A percentile compares a stretch with the other conserved stretches of the same genome.
Evolutionary conservation across 768 basidiomycete species (phyloP).

Genomic region (Postia placenta): DNA sequence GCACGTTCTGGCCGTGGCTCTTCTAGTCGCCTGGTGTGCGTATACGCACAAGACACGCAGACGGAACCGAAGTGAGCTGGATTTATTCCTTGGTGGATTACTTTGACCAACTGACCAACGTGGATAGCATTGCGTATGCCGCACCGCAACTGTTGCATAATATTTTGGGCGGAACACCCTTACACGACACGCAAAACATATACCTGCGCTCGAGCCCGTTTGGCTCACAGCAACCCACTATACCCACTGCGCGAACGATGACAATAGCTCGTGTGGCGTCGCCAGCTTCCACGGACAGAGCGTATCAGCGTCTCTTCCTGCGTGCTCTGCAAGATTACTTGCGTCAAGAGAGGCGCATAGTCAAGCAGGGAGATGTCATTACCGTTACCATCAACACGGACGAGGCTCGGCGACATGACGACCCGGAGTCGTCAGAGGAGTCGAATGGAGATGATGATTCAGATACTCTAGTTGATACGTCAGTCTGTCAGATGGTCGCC

Average conservation of each 20-base stretch:
- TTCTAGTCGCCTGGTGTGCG: conserved; percentile 47
- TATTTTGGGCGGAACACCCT: background rate
- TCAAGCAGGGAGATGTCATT: conserved; percentile 73
- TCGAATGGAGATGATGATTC: conserved; percentile 2
- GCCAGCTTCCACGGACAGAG: conserved; percentile 57
- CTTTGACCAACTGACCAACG: no score
- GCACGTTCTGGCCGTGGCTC: conserved; percentile 31
- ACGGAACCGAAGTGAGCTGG: conserved; percentile 30
- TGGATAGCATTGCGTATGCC: conserved; percentile 7
- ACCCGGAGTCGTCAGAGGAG: conserved; percentile 5
- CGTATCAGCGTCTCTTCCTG: conserved; percentile 58
- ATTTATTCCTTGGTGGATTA: conserved; percentile 1
- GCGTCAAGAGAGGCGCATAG: conserved; percentile 41
- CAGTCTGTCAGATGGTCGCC: background rate
- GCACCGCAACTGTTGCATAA: conserved; percentile 17
- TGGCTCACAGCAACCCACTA: conserved; percentile 46
- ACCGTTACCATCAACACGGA: conserved; percentile 58
- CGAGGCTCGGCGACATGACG: conserved; percentile 15
- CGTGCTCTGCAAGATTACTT: conserved; percentile 62
- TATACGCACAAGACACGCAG: conserved; percentile 45
- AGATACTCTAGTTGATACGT: background rate
- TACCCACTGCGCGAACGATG: conserved; percentile 64
- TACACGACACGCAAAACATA: background rate
- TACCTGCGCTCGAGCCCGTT: conserved; percentile 49
- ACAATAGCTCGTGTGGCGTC: conserved; percentile 81